Evolutionary conservation across 495 filamentous ascomycete genomes (phyloP).

Genomic region (Aspergillus nanangensis): DNA sequence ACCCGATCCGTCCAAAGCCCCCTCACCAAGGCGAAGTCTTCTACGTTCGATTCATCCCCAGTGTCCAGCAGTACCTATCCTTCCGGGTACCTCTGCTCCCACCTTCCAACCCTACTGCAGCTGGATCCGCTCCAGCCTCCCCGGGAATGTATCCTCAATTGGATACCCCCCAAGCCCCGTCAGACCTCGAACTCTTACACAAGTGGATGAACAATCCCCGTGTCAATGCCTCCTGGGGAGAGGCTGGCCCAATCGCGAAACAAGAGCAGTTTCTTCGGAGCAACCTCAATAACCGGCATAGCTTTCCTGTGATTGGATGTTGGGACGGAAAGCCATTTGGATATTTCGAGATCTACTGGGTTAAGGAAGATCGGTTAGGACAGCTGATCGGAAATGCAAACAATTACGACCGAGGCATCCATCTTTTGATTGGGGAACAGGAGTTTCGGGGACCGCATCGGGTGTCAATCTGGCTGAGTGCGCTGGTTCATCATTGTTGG

Average conservation of each 20-base stretch:
- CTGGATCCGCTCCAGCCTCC: conserved; percentile 7
- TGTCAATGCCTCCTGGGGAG: conserved; percentile 78
- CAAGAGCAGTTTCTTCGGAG: conserved; percentile 67
- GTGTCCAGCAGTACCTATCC: conserved; percentile 76
- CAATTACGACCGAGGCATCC: conserved; percentile 85
- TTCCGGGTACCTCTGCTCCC: conserved; percentile 67
- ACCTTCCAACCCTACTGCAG: conserved; percentile 15
- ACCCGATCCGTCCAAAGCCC: conserved; percentile 86
- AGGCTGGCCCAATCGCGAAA: conserved; percentile 52
- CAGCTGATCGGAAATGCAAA: conserved; percentile 57
- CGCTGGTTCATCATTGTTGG: conserved; percentile 81
- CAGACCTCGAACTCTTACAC: conserved; percentile 73
- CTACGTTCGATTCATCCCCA: conserved; percentile 83
- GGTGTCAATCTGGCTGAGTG: conserved; percentile 75
- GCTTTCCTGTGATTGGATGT: conserved; percentile 86
- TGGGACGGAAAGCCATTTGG: conserved; percentile 97
- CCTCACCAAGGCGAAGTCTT: conserved; percentile 83
- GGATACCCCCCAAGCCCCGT: conserved; percentile 26
- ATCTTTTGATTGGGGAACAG: conserved; percentile 87
- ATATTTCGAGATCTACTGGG: conserved; percentile 98
- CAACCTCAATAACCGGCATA: conserved; percentile 63
- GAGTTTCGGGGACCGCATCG: conserved; percentile 77
- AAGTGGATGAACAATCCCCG: conserved; percentile 88
- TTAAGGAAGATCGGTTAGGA: conserved; percentile 83
- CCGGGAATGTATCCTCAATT: conserved; percentile 7